These are phyloP conservation scores for Skeletonema tropicum DNA, from an alignment of 108 stramenopile species.

Conservation along the genomic window DNA sequence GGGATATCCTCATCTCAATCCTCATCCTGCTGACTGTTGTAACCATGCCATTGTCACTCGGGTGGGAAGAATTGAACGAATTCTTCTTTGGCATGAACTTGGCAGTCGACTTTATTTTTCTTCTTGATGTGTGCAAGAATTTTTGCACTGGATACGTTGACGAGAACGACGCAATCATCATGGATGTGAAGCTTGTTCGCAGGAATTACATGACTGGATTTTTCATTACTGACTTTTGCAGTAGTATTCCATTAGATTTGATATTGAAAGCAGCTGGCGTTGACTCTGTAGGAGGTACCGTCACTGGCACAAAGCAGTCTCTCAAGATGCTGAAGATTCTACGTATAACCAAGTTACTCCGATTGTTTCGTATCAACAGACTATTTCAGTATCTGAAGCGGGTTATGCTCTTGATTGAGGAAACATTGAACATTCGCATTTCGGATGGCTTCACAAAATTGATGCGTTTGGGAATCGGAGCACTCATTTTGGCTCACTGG, in stretches of 20 bases:
- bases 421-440: constrained; percentile 54
- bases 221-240: constrained; percentile 67
- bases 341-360: constrained; percentile 61
- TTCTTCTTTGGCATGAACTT: constrained; percentile 51
- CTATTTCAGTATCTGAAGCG: constrained; percentile 52
- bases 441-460: constrained; percentile 64
- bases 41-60: constrained; percentile 59
- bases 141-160: constrained; percentile 70
- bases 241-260: constrained; percentile 57
- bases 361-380: constrained; percentile 62
- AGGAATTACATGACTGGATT: constrained; percentile 62
- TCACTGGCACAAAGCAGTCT: constrained; percentile 48
- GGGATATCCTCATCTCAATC: constrained; percentile 58
- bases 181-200: constrained; percentile 47
- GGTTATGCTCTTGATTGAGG: constrained; percentile 52
- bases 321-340: constrained; percentile 67
- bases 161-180: constrained; percentile 57
- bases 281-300: constrained; percentile 45
- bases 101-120: constrained; percentile 59
- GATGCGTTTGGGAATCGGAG: constrained; percentile 52
- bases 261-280: constrained; percentile 46
- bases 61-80: constrained; percentile 62
- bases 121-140: constrained; percentile 67
- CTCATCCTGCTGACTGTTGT: constrained; percentile 58
- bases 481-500: constrained; percentile 65